Evolutionary conservation across 306 rosid genomes (phyloP).

Genomic region (Quercus gilva): DNA sequence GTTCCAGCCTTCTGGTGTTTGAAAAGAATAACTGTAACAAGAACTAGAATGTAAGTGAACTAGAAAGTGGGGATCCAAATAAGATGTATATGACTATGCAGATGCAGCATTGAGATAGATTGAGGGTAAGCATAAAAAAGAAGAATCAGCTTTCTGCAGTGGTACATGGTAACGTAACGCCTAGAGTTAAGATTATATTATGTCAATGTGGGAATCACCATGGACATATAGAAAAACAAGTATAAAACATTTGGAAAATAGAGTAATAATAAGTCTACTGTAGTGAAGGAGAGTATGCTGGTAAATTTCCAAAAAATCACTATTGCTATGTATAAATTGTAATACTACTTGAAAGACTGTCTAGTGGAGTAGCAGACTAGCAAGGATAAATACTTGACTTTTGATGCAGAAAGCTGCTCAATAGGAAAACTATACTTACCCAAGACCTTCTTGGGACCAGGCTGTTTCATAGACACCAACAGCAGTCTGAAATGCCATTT

Average conservation of each 20-base stretch:
- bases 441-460: slow-evolving; percentile 82
- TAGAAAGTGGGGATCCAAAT: background rate
- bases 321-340: background rate
- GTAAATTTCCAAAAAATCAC: background rate
- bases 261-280: background rate
- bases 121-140: background rate
- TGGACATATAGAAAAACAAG: background rate
- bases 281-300: background rate
- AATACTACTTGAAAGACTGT: background rate
- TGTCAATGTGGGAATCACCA: background rate
- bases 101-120: background rate
- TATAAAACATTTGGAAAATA: background rate
- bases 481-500: slow-evolving; percentile 80
- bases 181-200: background rate
- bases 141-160: background rate
- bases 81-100: background rate
- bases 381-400: background rate
- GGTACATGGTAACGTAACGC: fast-evolving
- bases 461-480: slow-evolving; percentile 71
- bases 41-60: slow-evolving; percentile 24
- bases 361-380: background rate
- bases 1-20: slow-evolving; percentile 97
- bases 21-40: slow-evolving; percentile 74
- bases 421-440: slow-evolving; percentile 43
- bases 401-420: background rate